phyloP scores from a whole-genome alignment of 441 rosid genomes.

The Metrosideros polymorpha region DNA sequence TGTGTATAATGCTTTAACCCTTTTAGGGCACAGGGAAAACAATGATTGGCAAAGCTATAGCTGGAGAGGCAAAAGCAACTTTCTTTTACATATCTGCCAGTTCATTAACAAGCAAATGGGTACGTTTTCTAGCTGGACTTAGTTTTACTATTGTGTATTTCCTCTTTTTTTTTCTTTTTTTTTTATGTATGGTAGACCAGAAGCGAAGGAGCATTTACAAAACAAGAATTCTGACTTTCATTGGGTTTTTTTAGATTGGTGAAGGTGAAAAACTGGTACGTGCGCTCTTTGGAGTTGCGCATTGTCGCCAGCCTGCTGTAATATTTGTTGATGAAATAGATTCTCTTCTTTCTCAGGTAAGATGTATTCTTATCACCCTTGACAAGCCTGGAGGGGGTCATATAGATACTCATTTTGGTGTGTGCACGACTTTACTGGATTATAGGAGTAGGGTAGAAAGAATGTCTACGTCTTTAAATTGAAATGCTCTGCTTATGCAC shows the following conservation, averaged over 20 bases:
- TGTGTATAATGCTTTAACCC: slow-evolving; percentile 2
- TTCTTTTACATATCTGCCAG: slow-evolving; percentile 96
- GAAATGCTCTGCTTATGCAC: not conserved
- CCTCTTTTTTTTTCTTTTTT: not conserved
- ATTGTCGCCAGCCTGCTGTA: slow-evolving; percentile 97
- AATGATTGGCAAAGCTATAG: slow-evolving; percentile 98
- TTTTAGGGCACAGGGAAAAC: slow-evolving; percentile 94
- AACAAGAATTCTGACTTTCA: not conserved
- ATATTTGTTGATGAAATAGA: slow-evolving; percentile 96
- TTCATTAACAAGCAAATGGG: slow-evolving; percentile 99
- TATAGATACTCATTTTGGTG: not conserved
- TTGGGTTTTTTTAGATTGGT: slow-evolving; percentile 54
- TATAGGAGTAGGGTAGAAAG: not conserved
- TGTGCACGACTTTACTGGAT: not conserved
- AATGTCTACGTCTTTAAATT: not conserved
- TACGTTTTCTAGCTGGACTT: slow-evolving; percentile 15
- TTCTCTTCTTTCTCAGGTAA: slow-evolving; percentile 91
- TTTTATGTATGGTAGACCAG: not conserved
- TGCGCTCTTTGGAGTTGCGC: slow-evolving; percentile 95
- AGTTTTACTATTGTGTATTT: not conserved
- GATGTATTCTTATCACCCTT: not conserved
- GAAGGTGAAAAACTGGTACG: slow-evolving; percentile 98
- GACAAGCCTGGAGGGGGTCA: not conserved
- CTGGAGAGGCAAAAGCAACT: slow-evolving; percentile 97
- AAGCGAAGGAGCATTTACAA: not conserved